phyloP scores from a whole-genome alignment of 2,329 filamentous ascomycete species.

The Hyphodiscus sp. region DNA sequence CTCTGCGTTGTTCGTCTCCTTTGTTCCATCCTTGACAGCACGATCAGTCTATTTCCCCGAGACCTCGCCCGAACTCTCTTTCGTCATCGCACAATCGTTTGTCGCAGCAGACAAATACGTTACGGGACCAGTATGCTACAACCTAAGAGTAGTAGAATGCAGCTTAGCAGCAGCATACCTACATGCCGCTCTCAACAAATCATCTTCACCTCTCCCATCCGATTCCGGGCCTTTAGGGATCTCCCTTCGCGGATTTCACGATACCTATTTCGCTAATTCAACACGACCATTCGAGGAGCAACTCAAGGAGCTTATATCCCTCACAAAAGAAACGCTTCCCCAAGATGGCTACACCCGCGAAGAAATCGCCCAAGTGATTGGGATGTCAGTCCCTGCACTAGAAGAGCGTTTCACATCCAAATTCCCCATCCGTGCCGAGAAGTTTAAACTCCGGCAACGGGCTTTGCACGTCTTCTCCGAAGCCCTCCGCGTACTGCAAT shows the following conservation, averaged over 20 bases:
- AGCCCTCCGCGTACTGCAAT: constrained; percentile 76
- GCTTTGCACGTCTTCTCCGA: constrained; percentile 89
- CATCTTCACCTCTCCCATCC: constrained; percentile 55
- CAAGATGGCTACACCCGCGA: constrained; percentile 83
- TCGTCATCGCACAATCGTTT: constrained; percentile 91
- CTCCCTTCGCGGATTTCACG: constrained; percentile 81
- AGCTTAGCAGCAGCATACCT: constrained; percentile 74
- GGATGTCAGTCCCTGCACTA: constrained; percentile 62
- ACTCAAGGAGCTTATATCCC: constrained; percentile 63
- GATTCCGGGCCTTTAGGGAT: constrained; percentile 80
- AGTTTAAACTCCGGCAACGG: constrained; percentile 81
- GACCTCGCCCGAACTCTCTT: constrained; percentile 76
- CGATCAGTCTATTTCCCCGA: constrained; percentile 76
- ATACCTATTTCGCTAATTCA: constrained; percentile 57
- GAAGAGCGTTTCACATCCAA: constrained; percentile 75
- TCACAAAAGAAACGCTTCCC: constrained; percentile 65
- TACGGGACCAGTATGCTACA: constrained; percentile 91
- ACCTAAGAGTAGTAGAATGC: constrained; percentile 92
- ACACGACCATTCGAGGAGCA: constrained; percentile 51
- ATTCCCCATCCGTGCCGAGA: constrained; percentile 82
- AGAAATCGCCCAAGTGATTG: constrained; percentile 70
- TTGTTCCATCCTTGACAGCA: constrained; percentile 71
- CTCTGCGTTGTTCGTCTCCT: constrained; percentile 83
- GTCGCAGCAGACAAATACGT: constrained; percentile 92
- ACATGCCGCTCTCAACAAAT: constrained; percentile 50